Evolutionary conservation across 2,329 filamentous ascomycete genomes (phyloP).

Genomic region (Gaeumannomyces sp.): DNA sequence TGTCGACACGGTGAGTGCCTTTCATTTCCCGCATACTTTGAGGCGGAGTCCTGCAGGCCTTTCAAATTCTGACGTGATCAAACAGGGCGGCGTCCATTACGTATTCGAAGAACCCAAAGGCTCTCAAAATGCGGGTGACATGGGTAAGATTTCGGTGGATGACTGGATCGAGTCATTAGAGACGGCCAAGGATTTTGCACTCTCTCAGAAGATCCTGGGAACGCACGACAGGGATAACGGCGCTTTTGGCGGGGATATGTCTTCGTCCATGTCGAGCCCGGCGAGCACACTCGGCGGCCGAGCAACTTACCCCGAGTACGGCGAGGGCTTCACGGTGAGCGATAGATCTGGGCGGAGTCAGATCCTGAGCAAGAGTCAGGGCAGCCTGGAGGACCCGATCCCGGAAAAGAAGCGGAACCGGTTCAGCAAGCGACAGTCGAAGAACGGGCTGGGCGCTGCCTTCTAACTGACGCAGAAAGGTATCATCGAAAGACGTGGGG

Average conservation of each 20-base stretch:
- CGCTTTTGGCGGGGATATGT: slow-evolving; percentile 57
- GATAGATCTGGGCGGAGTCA: slow-evolving; percentile 52
- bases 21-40: slow-evolving; percentile 9
- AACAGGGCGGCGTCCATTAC: slow-evolving; percentile 81
- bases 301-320: slow-evolving; percentile 45
- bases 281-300: slow-evolving; percentile 63
- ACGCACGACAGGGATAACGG: slow-evolving; percentile 55
- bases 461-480: slow-evolving; percentile 46
- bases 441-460: slow-evolving; percentile 84
- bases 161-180: slow-evolving; percentile 93
- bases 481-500: neutral
- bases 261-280: slow-evolving; percentile 69
- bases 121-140: slow-evolving; percentile 51
- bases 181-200: slow-evolving; percentile 75
- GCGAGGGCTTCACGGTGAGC: slow-evolving; percentile 39
- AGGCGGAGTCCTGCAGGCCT: neutral
- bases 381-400: slow-evolving; percentile 37
- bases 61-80: neutral
- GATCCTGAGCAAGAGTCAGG: slow-evolving; percentile 50
- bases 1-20: slow-evolving; percentile 77
- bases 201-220: slow-evolving; percentile 62
- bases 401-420: slow-evolving; percentile 49
- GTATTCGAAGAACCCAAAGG: slow-evolving; percentile 91
- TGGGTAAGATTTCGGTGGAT: slow-evolving; percentile 63
- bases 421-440: slow-evolving; percentile 90